phyloP scores from a whole-genome alignment of 495 filamentous ascomycete genomes.

The Annulohypoxylon bovei region DNA sequence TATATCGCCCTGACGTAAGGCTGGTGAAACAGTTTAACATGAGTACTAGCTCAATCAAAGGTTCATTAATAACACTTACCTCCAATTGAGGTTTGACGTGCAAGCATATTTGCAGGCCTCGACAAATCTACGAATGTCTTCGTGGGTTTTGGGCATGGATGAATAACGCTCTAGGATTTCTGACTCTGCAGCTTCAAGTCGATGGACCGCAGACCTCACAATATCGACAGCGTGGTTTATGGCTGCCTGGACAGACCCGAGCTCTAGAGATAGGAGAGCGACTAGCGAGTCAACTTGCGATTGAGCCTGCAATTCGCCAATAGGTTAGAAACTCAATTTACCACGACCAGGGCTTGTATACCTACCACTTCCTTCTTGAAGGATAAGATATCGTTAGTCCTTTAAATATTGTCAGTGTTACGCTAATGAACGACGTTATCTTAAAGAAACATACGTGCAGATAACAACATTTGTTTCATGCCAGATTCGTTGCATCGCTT shows the following conservation, averaged over 20 bases:
- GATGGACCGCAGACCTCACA: conserved; percentile 24
- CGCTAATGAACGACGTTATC: not conserved
- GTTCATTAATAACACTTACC: conserved; percentile 5
- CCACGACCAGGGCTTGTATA: not conserved
- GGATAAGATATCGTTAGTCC: conserved; percentile 27
- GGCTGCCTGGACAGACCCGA: conserved; percentile 26
- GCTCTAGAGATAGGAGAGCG: conserved; percentile 28
- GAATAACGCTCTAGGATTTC: conserved; percentile 24
- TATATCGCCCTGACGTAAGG: conserved; percentile 19
- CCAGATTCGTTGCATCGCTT: conserved; percentile 18
- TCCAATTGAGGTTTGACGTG: conserved; percentile 44
- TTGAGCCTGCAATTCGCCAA: conserved; percentile 29
- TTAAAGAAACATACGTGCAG: not conserved
- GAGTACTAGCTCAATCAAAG: not conserved
- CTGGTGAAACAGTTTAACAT: not conserved
- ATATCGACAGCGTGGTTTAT: conserved; percentile 25
- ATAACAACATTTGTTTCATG: conserved; percentile 9
- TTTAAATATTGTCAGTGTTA: not conserved
- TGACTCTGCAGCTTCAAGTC: conserved; percentile 25
- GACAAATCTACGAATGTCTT: conserved; percentile 30
- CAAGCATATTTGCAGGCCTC: conserved; percentile 40
- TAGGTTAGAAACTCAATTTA: not conserved
- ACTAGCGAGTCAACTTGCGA: conserved; percentile 20
- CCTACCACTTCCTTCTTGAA: conserved; percentile 29
- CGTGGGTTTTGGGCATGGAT: conserved; percentile 10